Conservation (phyloP, 192 early-diverging fungal genomes). For the Lunasporangiospora selenospora region DNA sequence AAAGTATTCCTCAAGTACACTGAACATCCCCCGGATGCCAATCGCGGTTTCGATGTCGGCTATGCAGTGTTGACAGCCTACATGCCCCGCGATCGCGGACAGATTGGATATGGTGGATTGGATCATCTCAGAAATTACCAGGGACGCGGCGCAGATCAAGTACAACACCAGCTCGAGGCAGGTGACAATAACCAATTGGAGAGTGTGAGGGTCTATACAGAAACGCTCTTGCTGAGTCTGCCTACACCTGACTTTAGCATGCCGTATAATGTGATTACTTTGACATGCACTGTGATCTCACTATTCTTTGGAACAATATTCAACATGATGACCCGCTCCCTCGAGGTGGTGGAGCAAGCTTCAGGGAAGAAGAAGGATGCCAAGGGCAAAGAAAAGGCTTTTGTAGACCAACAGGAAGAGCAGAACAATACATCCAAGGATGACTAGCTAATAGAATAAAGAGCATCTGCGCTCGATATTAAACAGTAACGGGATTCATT, state of each 20-base stretch:
- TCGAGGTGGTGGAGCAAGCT: slow-evolving; percentile 49
- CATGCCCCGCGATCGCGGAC: slow-evolving; percentile 22
- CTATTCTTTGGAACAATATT: slow-evolving; percentile 97
- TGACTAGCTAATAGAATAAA: no score
- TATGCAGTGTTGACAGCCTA: slow-evolving; percentile 64
- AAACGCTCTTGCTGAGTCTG: slow-evolving; percentile 85
- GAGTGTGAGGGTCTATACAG: slow-evolving; percentile 74
- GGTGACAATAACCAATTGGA: slow-evolving; percentile 1
- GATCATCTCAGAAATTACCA: slow-evolving; percentile 35
- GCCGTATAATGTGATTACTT: slow-evolving; percentile 99
- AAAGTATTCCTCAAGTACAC: slow-evolving; percentile 94
- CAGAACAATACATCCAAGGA: no score
- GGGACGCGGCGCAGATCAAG: slow-evolving; percentile 29
- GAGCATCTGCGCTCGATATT: no score
- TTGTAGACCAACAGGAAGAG: no score
- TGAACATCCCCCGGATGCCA: slow-evolving; percentile 96
- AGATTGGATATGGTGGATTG: slow-evolving; percentile 43
- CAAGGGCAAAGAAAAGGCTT: slow-evolving; percentile 3
- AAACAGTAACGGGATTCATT: no score
- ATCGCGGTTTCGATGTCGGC: slow-evolving; percentile 93
- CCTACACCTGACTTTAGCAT: slow-evolving; percentile 99
- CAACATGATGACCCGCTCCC: slow-evolving; percentile 77
- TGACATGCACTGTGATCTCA: slow-evolving; percentile 95
- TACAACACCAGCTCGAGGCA: slow-evolving; percentile 5
- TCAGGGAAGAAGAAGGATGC: slow-evolving; percentile 15